A percentile compares a stretch with the other conserved stretches of the same genome.
These are phyloP conservation scores for Ichthyophthirius multifiliis DNA, from an alignment of 169 alveolate genomes.

Conservation along the genomic window DNA sequence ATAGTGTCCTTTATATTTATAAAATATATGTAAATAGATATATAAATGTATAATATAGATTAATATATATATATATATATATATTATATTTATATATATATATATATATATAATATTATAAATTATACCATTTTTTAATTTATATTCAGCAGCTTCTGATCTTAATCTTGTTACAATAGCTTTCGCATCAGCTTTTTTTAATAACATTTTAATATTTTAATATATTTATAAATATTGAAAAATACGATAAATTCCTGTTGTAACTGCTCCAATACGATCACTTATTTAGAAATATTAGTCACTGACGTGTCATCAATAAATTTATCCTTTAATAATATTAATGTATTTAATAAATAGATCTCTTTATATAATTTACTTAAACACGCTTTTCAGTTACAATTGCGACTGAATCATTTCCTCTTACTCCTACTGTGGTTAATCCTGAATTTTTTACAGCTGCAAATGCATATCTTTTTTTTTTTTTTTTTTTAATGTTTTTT, in stretches of 20 bases:
- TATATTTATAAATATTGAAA: not conserved
- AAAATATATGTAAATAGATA: not conserved
- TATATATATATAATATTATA: not conserved
- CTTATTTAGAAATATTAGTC: constrained; percentile 79
- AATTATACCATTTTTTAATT: constrained; percentile 65
- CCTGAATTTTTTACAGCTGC: constrained; percentile 96
- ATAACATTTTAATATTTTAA: not conserved
- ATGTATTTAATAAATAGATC: not conserved
- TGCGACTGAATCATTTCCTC: constrained; percentile 95
- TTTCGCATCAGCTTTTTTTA: constrained; percentile 76
- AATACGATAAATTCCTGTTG: constrained; percentile 66
- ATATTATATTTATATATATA: not conserved
- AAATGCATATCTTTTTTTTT: constrained; percentile 90
- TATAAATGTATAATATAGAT: not conserved
- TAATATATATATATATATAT: not conserved
- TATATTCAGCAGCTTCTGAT: constrained; percentile 69
- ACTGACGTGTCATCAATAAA: constrained; percentile 80
- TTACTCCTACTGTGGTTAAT: constrained; percentile 94
- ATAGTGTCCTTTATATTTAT: constrained; percentile 8
- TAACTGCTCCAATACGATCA: constrained; percentile 78
- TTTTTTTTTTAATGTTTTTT: not conserved
- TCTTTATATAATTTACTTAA: constrained; percentile 59
- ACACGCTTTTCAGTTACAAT: constrained; percentile 94
- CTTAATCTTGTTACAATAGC: constrained; percentile 74
- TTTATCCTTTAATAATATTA: constrained; percentile 54